Evolutionary conservation across 768 basidiomycete species (phyloP).

Genomic region (Exidia glandulosa): DNA sequence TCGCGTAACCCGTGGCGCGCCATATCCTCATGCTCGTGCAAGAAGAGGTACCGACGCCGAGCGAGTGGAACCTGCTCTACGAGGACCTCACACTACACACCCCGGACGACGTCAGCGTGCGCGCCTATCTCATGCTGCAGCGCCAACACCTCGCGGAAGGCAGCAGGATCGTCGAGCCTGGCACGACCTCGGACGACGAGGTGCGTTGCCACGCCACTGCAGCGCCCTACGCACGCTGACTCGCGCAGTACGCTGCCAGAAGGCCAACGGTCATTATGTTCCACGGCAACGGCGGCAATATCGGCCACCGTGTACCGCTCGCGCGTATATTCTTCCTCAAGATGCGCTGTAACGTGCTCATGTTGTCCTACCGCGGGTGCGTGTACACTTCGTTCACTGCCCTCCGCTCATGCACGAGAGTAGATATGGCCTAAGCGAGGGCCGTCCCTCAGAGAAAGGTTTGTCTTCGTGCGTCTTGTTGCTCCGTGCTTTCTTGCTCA

Average conservation of each 20-base stretch:
- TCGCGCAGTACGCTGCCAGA: constrained; percentile 27
- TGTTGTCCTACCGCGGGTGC: constrained; percentile 89
- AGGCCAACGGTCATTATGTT: constrained; percentile 89
- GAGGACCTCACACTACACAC: constrained; percentile 64
- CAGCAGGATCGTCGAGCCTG: constrained; percentile 20
- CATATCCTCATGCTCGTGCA: not conserved
- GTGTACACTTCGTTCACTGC: constrained; percentile 13
- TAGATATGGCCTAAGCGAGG: constrained; percentile 85
- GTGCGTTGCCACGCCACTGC: constrained; percentile 20
- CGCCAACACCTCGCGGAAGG: constrained; percentile 33
- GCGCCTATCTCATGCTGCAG: constrained; percentile 69
- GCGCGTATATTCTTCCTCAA: constrained; percentile 70
- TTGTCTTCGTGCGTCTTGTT: constrained; percentile 4
- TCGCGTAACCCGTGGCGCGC: not conserved
- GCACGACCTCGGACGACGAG: constrained; percentile 42
- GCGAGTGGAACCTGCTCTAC: constrained; percentile 60
- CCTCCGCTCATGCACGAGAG: not conserved
- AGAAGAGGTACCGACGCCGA: constrained; percentile 61
- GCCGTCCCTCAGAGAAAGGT: constrained; percentile 80
- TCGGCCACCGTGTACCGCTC: constrained; percentile 84
- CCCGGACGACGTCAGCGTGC: constrained; percentile 57
- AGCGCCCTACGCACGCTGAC: not conserved
- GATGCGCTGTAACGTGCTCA: constrained; percentile 87
- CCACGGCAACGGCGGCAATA: constrained; percentile 63
- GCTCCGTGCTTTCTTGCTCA: not conserved